A percentile compares a stretch with the other conserved stretches of the same genome.
These are phyloP conservation scores for Russula sp. DNA, from an alignment of 768 basidiomycete species.

Conservation along the genomic window DNA sequence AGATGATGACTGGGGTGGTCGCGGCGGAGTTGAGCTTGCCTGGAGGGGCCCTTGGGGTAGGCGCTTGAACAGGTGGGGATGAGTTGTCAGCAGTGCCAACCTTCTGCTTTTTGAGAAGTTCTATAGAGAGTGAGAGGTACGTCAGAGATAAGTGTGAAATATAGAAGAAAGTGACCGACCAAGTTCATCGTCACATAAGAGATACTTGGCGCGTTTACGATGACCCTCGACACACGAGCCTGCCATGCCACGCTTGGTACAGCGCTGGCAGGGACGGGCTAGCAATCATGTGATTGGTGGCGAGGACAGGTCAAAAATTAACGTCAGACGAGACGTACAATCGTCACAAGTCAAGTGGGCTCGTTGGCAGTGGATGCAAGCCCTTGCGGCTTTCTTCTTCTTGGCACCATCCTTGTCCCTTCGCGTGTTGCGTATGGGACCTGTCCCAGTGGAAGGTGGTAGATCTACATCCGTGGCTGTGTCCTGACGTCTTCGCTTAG, in stretches of 20 bases:
- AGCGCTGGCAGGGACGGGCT: conserved; percentile 96
- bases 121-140: not conserved
- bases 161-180: conserved; percentile 42
- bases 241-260: conserved; percentile 88
- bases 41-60: conserved; percentile 8
- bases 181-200: conserved; percentile 89
- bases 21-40: not conserved
- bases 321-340: conserved; percentile 47
- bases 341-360: conserved; percentile 99
- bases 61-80: conserved; percentile 10
- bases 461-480: conserved; percentile 50
- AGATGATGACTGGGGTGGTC: not conserved
- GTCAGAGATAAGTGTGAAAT: conserved; percentile 15
- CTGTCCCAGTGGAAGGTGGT: conserved; percentile 40
- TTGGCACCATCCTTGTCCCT: conserved; percentile 70
- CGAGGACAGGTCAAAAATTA: conserved; percentile 2
- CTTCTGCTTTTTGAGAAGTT: conserved; percentile 21
- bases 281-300: conserved; percentile 16
- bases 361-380: conserved; percentile 95
- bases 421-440: conserved; percentile 37
- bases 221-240: conserved; percentile 89
- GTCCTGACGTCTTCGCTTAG: conserved; percentile 44
- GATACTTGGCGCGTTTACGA: conserved; percentile 97
- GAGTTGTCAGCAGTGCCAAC: not conserved
- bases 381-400: conserved; percentile 93